Evolutionary conservation across 2,329 filamentous ascomycete genomes (phyloP).

Genomic region (Orbilia ellipsospora): DNA sequence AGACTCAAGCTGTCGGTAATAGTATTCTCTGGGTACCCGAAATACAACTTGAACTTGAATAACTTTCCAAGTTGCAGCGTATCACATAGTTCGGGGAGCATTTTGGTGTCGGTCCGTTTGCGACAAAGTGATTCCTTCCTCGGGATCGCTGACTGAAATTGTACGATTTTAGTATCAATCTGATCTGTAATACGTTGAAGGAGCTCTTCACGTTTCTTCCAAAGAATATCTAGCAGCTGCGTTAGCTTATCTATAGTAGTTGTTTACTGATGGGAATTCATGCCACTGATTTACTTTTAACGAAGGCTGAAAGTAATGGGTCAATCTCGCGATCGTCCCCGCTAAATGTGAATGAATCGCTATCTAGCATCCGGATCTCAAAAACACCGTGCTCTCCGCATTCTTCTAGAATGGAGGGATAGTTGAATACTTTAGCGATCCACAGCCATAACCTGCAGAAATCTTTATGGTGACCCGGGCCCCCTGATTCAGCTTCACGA

Average conservation of each 20-base stretch:
- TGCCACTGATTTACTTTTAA: background rate
- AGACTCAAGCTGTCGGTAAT: background rate
- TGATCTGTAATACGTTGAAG: background rate
- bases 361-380: too few species aligned
- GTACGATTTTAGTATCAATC: too few species aligned
- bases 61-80: background rate
- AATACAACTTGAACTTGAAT: background rate
- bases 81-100: background rate
- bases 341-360: too few species aligned
- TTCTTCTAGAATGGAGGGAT: background rate
- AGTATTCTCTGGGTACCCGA: background rate
- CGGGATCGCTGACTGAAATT: too few species aligned
- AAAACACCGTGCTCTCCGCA: background rate
- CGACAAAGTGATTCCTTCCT: too few species aligned
- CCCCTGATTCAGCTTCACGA: background rate
- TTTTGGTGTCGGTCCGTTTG: too few species aligned
- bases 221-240: background rate
- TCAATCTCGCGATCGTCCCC: too few species aligned
- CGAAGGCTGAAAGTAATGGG: background rate
- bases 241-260: background rate
- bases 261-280: background rate
- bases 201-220: background rate
- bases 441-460: background rate
- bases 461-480: background rate
- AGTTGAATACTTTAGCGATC: conserved; percentile 16